Evolutionary conservation across 495 filamentous ascomycete genomes (phyloP).

Genomic region (Penicillium verhagenii): DNA sequence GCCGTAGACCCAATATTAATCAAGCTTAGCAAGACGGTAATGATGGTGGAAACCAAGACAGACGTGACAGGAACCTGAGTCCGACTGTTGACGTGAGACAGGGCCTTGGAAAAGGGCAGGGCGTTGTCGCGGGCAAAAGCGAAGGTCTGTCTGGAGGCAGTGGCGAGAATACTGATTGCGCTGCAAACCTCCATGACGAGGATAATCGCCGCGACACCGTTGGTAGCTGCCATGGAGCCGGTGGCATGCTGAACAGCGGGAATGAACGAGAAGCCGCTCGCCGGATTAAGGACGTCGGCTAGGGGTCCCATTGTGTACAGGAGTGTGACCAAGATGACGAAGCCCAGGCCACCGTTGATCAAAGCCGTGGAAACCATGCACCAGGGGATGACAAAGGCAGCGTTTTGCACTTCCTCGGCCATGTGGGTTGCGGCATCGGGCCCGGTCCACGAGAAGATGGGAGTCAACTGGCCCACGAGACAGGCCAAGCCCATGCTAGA

Average conservation of each 20-base stretch:
- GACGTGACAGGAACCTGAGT: constrained; percentile 54
- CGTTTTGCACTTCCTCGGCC: constrained; percentile 51
- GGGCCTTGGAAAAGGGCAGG: constrained; percentile 37
- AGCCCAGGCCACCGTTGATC: constrained; percentile 39
- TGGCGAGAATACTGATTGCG: constrained; percentile 39
- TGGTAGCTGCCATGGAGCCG: constrained; percentile 27
- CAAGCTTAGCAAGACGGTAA: constrained; percentile 45
- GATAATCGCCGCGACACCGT: constrained; percentile 38
- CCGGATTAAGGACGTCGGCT: constrained; percentile 26
- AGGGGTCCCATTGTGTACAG: constrained; percentile 46
- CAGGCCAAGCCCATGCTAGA: constrained; percentile 40
- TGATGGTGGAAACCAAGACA: constrained; percentile 48
- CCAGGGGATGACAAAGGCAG: constrained; percentile 42
- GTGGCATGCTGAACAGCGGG: constrained; percentile 34
- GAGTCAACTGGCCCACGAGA: constrained; percentile 41
- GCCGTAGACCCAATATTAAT: constrained; percentile 47
- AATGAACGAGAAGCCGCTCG: constrained; percentile 40
- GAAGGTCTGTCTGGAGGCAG: constrained; percentile 46
- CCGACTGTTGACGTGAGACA: constrained; percentile 36
- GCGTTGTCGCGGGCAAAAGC: constrained; percentile 54
- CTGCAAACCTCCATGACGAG: constrained; percentile 41
- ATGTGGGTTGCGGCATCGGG: constrained; percentile 43
- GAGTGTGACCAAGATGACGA: constrained; percentile 43
- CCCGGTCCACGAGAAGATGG: constrained; percentile 42
- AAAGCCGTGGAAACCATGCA: constrained; percentile 44